These are phyloP conservation scores for Solanum gandarillasii DNA, from an alignment of 257 asterid genomes.

Conservation along the genomic window DNA sequence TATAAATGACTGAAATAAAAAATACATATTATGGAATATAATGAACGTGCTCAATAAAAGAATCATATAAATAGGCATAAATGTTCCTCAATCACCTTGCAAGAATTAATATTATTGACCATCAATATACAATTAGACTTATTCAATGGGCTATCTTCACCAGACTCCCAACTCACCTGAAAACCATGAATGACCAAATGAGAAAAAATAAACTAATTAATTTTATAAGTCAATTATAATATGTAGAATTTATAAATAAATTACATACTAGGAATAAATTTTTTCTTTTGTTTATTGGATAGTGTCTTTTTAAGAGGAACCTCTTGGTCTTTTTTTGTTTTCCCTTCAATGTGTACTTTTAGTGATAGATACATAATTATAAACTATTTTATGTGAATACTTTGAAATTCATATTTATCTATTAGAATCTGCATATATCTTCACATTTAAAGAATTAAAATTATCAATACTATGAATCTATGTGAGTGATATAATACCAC, in stretches of 20 bases:
- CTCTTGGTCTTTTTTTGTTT: not conserved
- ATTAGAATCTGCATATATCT: not conserved
- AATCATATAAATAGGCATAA: not conserved
- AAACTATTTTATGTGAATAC: not conserved
- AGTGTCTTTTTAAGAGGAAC: not conserved
- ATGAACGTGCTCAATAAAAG: not conserved
- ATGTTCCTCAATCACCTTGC: not conserved
- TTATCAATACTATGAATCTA: not conserved
- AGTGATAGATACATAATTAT: not conserved
- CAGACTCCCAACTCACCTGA: not conserved
- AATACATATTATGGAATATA: not conserved
- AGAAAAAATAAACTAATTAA: too few relatives aligned
- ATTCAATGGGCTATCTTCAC: not conserved
- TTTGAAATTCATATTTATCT: too few relatives aligned
- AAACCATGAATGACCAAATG: not conserved
- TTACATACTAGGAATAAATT: not conserved
- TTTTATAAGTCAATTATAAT: too few relatives aligned
- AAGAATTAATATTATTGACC: not conserved
- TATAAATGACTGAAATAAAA: too few relatives aligned
- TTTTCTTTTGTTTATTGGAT: not conserved
- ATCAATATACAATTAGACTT: not conserved
- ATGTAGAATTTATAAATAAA: too few relatives aligned
- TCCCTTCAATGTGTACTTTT: not conserved
- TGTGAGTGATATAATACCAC: not conserved
- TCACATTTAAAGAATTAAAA: not conserved